Evolutionary conservation across 2,329 filamentous ascomycete genomes (phyloP), one percentile per base, ranked within the genome.

Genomic region (Talaromyces sp.): DNA sequence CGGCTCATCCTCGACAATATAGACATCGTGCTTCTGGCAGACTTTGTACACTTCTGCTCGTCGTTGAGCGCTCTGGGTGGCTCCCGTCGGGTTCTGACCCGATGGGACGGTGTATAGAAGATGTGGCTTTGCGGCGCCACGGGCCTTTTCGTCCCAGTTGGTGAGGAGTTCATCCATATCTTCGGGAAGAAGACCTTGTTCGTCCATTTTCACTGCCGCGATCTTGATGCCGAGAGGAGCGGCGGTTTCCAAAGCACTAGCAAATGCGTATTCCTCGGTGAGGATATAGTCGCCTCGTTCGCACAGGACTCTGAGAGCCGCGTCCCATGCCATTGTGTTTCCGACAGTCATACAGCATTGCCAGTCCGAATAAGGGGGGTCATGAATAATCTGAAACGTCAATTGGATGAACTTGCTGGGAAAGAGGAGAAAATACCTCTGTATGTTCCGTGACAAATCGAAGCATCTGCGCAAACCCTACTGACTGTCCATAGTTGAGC

Each of bases 381-480:
- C 84, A 77, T 92, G 91, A 17, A 97, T 88, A 64, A 98, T 87
- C 80, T 82, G 66, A 2, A 1, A 43, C 2, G 22, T 43, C 27
- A 41, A 45, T 59, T 45, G 37, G n/a, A 15, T 25, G 8, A 27
- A 41, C 8, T 17, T 15, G 7, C 17, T 41, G 17, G 27, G 1
- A 31, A 7, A 31, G 31, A 41, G 31, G 17, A 7, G 11, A 52
- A 54, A 41, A 62, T 71, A 82, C 81, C 79, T 99, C 94, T 0
- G 93, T 96, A 79, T 98, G 95, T 81, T 99, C 95, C 0, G 93
- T 96, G 60, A 98, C 84, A 80, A 91, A 98, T 67, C 95, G 89
- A 68, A 97, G 82, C 77, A 99, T 83, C 79, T 97, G 95, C 3
- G 92, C 90, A 11, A 92, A 87, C 19, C 95, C 95, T 19, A 88